Evolutionary conservation across 352 stramenopile genomes (phyloP).

Genomic region (Globisporangium nagaii): DNA sequence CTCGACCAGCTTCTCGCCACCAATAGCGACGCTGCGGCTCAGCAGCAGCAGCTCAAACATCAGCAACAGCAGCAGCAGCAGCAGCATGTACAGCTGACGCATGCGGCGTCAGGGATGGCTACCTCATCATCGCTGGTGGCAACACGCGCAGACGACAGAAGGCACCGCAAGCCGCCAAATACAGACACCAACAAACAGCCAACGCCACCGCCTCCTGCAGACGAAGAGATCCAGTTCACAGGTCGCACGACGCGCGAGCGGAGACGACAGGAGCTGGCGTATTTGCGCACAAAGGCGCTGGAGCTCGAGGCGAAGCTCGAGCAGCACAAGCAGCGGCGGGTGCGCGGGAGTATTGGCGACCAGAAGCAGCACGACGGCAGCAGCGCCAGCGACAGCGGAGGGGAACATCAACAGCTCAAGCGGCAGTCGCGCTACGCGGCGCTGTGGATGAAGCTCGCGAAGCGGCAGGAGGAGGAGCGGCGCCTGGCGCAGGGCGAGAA

Average conservation of each 20-base stretch:
- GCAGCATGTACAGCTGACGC: not conserved
- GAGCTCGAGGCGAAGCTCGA: conserved; percentile 23
- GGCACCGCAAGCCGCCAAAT: not conserved
- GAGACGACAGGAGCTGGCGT: conserved; percentile 21
- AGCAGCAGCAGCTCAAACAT: not conserved
- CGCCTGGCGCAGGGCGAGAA: conserved; percentile 5
- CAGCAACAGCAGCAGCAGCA: not conserved
- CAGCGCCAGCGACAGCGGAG: too few relatives aligned
- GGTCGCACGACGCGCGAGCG: conserved; percentile 16
- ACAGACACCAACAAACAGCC: not conserved
- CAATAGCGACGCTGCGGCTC: not conserved
- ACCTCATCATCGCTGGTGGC: too few relatives aligned
- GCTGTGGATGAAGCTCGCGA: conserved; percentile 14
- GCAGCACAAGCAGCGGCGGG: conserved; percentile 9
- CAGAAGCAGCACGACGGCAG: not conserved
- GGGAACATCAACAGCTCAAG: too few relatives aligned
- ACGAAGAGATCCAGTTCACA: conserved; percentile 4
- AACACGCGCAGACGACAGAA: not conserved
- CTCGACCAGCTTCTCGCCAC: conserved; percentile 8
- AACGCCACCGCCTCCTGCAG: not conserved
- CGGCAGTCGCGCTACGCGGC: conserved; percentile 10
- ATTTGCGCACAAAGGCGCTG: conserved; percentile 19
- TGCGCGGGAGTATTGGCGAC: not conserved
- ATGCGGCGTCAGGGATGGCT: not conserved
- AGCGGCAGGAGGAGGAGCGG: conserved; percentile 12